Evolutionary conservation across 768 basidiomycete species (phyloP).

Genomic region (Lentinula detonsa): DNA sequence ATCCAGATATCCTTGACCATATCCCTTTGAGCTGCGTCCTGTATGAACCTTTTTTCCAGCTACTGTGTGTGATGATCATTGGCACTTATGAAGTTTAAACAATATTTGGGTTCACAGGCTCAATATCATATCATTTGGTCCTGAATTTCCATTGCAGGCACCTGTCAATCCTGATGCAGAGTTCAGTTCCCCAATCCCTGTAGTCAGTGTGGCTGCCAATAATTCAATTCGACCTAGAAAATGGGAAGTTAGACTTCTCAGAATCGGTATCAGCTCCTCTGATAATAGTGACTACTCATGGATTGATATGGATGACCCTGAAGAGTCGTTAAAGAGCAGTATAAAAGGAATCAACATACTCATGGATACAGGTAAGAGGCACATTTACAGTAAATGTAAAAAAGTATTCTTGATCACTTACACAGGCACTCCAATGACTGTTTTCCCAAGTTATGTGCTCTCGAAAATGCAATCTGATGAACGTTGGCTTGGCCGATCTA

Average conservation of each 20-base stretch:
- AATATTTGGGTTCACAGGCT: background rate
- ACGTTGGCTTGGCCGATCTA: background rate
- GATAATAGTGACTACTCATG: background rate
- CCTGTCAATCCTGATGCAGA: background rate
- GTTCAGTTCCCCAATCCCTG: background rate
- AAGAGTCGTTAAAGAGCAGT: background rate
- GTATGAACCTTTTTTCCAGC: no score
- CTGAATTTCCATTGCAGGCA: background rate
- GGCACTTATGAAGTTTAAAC: background rate
- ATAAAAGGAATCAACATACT: background rate
- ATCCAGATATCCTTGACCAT: background rate
- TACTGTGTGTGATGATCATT: no score
- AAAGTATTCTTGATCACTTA: background rate
- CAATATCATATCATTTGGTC: background rate
- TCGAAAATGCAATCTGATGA: background rate
- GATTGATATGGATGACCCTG: background rate
- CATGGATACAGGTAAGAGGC: background rate
- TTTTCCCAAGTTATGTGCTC: background rate
- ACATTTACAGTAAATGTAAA: background rate
- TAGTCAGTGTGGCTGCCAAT: background rate
- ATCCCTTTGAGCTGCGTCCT: background rate
- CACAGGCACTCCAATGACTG: background rate
- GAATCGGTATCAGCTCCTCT: background rate
- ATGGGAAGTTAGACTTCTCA: background rate
- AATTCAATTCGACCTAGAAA: background rate